phyloP scores from a whole-genome alignment of 2,329 filamentous ascomycete genomes.

The Fusarium circinatum region DNA sequence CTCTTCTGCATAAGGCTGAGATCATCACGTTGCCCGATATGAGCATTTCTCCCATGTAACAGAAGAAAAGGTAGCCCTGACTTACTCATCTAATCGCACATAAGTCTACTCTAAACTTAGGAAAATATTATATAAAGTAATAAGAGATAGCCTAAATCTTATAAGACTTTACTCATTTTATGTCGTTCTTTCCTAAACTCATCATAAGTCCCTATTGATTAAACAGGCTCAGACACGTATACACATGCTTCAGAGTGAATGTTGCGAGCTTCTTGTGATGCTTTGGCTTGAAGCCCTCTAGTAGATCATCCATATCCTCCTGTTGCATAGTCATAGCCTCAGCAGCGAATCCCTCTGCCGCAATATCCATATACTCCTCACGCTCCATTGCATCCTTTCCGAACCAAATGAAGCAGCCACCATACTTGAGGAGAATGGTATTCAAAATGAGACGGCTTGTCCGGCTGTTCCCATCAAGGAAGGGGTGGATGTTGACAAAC shows the following conservation, averaged over 20 bases:
- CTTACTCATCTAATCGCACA: neutral
- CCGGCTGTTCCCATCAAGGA: conserved; percentile 50
- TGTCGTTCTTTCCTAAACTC: no score
- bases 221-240: rapidly evolving
- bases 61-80: neutral
- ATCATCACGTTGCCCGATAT: no score
- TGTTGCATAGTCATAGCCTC: neutral
- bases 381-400: rapidly evolving
- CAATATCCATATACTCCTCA: neutral
- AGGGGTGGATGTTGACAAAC: conserved; percentile 50
- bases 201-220: no score
- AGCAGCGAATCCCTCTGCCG: neutral
- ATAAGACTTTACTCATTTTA: no score
- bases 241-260: neutral
- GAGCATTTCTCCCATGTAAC: rapidly evolving
- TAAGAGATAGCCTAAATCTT: no score
- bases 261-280: neutral
- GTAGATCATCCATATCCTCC: neutral
- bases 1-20: neutral
- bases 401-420: rapidly evolving
- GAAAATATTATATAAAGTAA: neutral
- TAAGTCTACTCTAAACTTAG: neutral
- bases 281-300: neutral
- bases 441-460: conserved; percentile 48
- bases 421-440: conserved; percentile 45